Evolutionary conservation across 1,284 basidiomycete species (phyloP).

Genomic region (Dichomitus squalens): DNA sequence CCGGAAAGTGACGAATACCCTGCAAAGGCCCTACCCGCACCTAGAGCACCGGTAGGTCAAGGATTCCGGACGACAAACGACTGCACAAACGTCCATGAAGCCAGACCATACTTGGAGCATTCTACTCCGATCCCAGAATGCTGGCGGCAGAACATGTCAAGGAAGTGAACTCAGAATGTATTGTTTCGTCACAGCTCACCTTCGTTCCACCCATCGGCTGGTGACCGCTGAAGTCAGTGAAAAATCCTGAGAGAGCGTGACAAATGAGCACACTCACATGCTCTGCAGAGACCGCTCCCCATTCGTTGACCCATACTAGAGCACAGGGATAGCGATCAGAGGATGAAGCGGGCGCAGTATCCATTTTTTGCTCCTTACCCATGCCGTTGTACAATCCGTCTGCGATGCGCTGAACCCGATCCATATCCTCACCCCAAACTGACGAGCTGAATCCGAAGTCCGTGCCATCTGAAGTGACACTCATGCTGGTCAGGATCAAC

Average conservation of each 20-base stretch:
- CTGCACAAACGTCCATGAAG: constrained; percentile 15
- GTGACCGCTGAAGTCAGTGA: background rate
- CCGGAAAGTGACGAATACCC: no score
- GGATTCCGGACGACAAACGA: constrained; percentile 3
- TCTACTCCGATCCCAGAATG: constrained; percentile 11
- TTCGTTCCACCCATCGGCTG: constrained; percentile 13
- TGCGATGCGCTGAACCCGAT: constrained; percentile 7
- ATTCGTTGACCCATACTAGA: constrained; percentile 14
- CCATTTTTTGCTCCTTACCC: constrained; percentile 2
- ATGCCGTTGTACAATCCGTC: constrained; percentile 3
- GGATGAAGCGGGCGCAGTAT: background rate
- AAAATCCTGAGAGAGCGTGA: background rate
- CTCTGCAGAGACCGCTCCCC: constrained; percentile 6
- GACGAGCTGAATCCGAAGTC: constrained; percentile 11
- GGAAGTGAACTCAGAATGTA: background rate
- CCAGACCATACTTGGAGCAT: constrained; percentile 12
- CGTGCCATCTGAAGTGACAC: constrained; percentile 1
- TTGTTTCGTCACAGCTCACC: background rate
- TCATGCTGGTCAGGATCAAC: background rate
- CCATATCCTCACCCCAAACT: constrained; percentile 8
- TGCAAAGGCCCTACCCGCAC: no score
- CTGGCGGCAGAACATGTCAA: background rate
- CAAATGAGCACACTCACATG: constrained; percentile 1
- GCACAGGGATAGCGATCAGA: background rate
- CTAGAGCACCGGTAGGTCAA: background rate